phyloP scores from a whole-genome alignment of 495 filamentous ascomycete genomes.

The Trichocladium antarcticum region DNA sequence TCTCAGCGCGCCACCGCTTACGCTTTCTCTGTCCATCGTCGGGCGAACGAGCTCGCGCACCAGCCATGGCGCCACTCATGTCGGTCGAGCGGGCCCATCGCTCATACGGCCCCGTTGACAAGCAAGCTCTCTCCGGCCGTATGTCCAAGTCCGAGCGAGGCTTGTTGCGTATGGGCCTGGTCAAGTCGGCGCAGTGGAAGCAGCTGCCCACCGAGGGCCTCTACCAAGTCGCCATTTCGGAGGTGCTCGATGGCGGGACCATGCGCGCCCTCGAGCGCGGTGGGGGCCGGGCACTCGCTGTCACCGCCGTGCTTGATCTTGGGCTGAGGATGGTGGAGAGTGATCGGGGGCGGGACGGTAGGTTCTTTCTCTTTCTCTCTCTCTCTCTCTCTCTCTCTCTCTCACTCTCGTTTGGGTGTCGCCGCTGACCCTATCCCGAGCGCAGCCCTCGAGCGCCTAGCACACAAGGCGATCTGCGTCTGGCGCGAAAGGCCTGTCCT shows the following conservation, averaged over 20 bases:
- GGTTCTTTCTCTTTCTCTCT: neutral
- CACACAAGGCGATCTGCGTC: constrained; percentile 9
- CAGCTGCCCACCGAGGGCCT: constrained; percentile 8
- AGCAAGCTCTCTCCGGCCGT: neutral
- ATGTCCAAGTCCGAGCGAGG: neutral
- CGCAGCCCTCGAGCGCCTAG: constrained; percentile 13
- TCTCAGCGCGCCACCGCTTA: neutral
- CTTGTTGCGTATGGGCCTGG: neutral
- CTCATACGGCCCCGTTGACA: constrained; percentile 1
- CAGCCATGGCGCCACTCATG: constrained; percentile 1
- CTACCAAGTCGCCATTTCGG: constrained; percentile 15
- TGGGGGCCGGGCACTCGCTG: constrained; percentile 10
- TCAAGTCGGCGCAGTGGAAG: constrained; percentile 3
- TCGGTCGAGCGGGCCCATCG: constrained; percentile 1
- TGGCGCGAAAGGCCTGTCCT: constrained; percentile 10
- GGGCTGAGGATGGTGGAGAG: constrained; percentile 18
- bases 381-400: too few relatives aligned
- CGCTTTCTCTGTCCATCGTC: too few relatives aligned
- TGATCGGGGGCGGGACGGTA: constrained; percentile 7
- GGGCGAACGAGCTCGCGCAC: neutral
- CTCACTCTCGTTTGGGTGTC: neutral
- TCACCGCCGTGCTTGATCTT: constrained; percentile 14
- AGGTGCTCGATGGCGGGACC: constrained; percentile 9
- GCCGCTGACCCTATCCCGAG: neutral
- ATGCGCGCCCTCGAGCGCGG: constrained; percentile 9